These are phyloP conservation scores for Tolypocladium inflatum DNA, from an alignment of 2,329 filamentous ascomycete genomes.

Conservation along the genomic window DNA sequence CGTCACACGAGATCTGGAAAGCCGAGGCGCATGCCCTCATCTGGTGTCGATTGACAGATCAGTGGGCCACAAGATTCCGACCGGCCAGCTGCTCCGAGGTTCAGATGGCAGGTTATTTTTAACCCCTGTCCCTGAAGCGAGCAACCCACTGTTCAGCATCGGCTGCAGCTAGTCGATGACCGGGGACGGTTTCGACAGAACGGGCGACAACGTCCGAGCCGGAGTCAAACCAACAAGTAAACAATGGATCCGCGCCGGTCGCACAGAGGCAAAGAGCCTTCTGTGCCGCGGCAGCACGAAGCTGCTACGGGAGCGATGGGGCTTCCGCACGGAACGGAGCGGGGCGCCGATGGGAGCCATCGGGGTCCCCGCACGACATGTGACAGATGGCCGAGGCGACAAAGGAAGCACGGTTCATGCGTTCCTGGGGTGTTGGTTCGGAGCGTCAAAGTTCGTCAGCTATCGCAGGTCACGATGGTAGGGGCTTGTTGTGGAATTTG, in stretches of 20 bases:
- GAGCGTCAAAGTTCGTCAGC: not conserved
- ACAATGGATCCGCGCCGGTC: not conserved
- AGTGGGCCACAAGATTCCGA: not conserved
- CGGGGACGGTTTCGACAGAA: not conserved
- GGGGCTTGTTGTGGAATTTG: not conserved
- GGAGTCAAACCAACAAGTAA: not conserved
- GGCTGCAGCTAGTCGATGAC: not conserved
- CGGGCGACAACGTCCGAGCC: not conserved
- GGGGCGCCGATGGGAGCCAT: not conserved
- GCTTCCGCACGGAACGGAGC: not conserved
- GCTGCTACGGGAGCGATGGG: not conserved
- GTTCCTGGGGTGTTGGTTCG: not conserved
- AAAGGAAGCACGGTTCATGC: not conserved
- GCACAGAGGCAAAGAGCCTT: not conserved
- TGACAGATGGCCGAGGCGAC: not conserved
- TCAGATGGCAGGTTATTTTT: not conserved
- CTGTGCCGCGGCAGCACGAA: not conserved
- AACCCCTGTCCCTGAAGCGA: not conserved
- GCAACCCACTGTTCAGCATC: not conserved
- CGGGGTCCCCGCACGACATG: not conserved
- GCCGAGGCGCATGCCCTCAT: not conserved
- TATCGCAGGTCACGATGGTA: not conserved
- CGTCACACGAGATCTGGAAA: not conserved
- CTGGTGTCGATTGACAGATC: not conserved
- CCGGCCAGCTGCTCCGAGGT: not conserved